Percentiles rank a stretch among this genome's conserved stretches.
These are phyloP conservation scores for Forsythia suspensa DNA, from an alignment of 257 asterid species.

Conservation along the genomic window DNA sequence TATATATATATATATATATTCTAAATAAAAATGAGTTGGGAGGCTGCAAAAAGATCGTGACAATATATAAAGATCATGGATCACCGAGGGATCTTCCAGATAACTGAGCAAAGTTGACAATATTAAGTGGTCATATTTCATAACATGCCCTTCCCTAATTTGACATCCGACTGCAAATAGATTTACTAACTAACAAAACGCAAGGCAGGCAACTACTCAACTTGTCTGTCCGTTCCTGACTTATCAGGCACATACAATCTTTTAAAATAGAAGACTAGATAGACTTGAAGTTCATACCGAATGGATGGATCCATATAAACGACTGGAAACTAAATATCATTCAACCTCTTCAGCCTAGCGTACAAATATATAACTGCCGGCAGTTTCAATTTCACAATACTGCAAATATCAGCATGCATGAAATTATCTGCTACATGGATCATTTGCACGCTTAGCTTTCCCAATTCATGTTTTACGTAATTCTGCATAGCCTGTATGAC, in stretches of 20 bases:
- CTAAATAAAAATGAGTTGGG: neutral
- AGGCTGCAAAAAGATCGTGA: neutral
- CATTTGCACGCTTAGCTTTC: neutral
- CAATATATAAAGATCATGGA: no score
- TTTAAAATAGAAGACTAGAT: neutral
- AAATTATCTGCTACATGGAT: neutral
- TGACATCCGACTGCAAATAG: neutral
- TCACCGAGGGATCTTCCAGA: no score
- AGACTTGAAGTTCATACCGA: neutral
- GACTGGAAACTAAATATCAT: neutral
- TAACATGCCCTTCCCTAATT: neutral
- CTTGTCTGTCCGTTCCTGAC: neutral
- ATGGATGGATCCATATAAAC: neutral
- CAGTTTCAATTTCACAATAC: neutral
- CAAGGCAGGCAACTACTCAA: neutral
- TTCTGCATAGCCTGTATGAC: neutral
- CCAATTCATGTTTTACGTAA: neutral
- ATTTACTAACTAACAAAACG: neutral
- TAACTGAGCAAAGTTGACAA: neutral
- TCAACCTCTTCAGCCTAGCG: neutral
- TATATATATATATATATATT: no score
- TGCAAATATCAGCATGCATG: neutral
- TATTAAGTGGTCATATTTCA: no score
- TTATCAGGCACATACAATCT: neutral
- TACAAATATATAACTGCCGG: neutral